phyloP scores from a whole-genome alignment of 78 protist genomes.

The Dictyostelium intermedium region DNA sequence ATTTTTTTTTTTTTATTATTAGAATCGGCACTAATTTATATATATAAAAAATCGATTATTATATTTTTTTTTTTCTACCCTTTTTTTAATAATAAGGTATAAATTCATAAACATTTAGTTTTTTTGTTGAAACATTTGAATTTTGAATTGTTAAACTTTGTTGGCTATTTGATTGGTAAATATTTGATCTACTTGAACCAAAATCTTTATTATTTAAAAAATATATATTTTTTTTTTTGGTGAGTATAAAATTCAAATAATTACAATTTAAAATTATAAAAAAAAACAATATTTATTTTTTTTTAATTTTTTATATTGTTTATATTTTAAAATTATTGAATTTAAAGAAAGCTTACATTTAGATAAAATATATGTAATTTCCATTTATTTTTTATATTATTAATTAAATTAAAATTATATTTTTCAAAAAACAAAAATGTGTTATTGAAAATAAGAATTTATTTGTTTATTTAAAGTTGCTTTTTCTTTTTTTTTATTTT shows the following conservation, averaged over 20 bases:
- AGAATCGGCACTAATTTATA: not conserved
- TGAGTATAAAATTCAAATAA: not conserved
- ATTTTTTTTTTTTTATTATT: not conserved
- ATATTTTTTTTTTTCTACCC: not conserved
- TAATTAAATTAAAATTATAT: too few species aligned
- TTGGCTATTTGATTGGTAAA: not conserved
- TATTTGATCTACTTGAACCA: not conserved
- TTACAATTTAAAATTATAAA: too few species aligned
- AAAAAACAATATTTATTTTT: not conserved
- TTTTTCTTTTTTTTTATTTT: too few species aligned
- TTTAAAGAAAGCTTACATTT: not conserved
- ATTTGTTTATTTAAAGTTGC: not conserved
- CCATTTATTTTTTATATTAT: not conserved
- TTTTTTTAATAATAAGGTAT: not conserved
- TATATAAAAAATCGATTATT: too few species aligned
- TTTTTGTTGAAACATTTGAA: not conserved
- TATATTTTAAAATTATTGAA: not conserved
- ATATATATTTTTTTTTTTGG: not conserved
- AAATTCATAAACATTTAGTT: conserved; percentile 6
- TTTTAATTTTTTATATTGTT: not conserved
- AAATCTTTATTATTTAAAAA: not conserved
- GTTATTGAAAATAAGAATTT: not conserved
- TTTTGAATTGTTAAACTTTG: conserved; percentile 4
- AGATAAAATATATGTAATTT: not conserved
- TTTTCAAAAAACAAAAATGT: not conserved